Percentiles rank a stretch among this genome's conserved stretches.
These are phyloP conservation scores for Dryadomyces quercus-mongolicae DNA, from an alignment of 2,329 filamentous ascomycete species.

Conservation along the genomic window DNA sequence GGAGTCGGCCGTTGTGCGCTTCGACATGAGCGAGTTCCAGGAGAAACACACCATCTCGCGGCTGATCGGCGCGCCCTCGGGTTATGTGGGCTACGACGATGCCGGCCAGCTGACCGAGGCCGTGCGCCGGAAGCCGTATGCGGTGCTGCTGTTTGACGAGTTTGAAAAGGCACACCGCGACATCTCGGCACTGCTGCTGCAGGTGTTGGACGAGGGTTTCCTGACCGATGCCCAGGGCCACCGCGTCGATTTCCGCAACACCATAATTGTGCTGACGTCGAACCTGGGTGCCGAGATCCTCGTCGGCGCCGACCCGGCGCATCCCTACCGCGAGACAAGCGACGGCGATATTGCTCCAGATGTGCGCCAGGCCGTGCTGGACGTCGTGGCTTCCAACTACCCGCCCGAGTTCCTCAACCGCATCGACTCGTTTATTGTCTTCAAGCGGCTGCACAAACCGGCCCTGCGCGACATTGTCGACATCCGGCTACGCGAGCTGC, in stretches of 20 bases:
- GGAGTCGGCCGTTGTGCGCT: conserved; percentile 78
- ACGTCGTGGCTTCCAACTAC: conserved; percentile 63
- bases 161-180: conserved; percentile 97
- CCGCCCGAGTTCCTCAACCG: conserved; percentile 94
- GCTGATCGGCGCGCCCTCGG: conserved; percentile 83
- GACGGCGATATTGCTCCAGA: conserved; percentile 60
- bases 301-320: conserved; percentile 57
- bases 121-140: conserved; percentile 87
- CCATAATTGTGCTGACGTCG: conserved; percentile 89
- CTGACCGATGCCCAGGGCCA: conserved; percentile 91
- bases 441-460: conserved; percentile 67
- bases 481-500: conserved; percentile 76
- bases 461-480: conserved; percentile 89
- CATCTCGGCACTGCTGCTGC: conserved; percentile 80
- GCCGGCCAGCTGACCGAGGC: conserved; percentile 93
- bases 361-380: conserved; percentile 73
- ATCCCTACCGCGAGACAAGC: conserved; percentile 49
- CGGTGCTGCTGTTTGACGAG: conserved; percentile 89
- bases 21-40: conserved; percentile 97
- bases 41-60: conserved; percentile 94
- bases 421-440: conserved; percentile 93
- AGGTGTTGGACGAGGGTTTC: conserved; percentile 93
- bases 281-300: conserved; percentile 91
- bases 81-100: conserved; percentile 94
- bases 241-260: conserved; percentile 94